phyloP scores from a whole-genome alignment of 2,329 filamentous ascomycete genomes.

The Nemania sp. region DNA sequence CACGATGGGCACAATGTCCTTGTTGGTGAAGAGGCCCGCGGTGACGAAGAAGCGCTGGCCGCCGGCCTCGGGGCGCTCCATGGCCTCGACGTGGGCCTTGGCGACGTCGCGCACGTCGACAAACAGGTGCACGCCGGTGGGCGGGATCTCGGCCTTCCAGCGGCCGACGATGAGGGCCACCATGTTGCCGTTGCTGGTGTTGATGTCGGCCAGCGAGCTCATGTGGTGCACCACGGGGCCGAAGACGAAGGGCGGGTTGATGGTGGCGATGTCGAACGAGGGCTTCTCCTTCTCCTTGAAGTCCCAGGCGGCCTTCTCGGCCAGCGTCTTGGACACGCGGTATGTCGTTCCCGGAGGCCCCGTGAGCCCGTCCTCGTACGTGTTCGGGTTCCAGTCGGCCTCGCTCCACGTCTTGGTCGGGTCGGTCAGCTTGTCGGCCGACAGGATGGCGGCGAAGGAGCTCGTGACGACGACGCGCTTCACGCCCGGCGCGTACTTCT shows the following conservation, averaged over 20 bases:
- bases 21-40: slow-evolving; percentile 61
- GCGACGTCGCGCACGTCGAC: slow-evolving; percentile 70
- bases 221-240: slow-evolving; percentile 65
- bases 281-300: slow-evolving; percentile 60
- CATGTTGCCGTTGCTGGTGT: slow-evolving; percentile 66
- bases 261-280: slow-evolving; percentile 63
- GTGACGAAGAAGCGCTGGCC: slow-evolving; percentile 65
- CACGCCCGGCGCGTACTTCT: slow-evolving; percentile 67
- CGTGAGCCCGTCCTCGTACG: slow-evolving; percentile 57
- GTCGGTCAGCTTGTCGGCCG: slow-evolving; percentile 54
- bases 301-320: slow-evolving; percentile 66
- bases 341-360: slow-evolving; percentile 59
- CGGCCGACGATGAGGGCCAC: slow-evolving; percentile 63
- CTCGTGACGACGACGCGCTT: slow-evolving; percentile 76
- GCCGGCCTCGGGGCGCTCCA: slow-evolving; percentile 61
- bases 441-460: slow-evolving; percentile 66
- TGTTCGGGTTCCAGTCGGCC: slow-evolving; percentile 66
- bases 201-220: slow-evolving; percentile 59
- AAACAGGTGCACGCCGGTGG: slow-evolving; percentile 60
- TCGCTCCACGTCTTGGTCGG: slow-evolving; percentile 59
- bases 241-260: slow-evolving; percentile 68
- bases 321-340: slow-evolving; percentile 66
- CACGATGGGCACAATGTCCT: slow-evolving; percentile 58
- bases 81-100: slow-evolving; percentile 63
- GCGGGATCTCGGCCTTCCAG: slow-evolving; percentile 60